A percentile compares a stretch with the other conserved stretches of the same genome.
Evolutionary conservation across 768 basidiomycete genomes (phyloP).

Genomic region (Amanita molliuscula): DNA sequence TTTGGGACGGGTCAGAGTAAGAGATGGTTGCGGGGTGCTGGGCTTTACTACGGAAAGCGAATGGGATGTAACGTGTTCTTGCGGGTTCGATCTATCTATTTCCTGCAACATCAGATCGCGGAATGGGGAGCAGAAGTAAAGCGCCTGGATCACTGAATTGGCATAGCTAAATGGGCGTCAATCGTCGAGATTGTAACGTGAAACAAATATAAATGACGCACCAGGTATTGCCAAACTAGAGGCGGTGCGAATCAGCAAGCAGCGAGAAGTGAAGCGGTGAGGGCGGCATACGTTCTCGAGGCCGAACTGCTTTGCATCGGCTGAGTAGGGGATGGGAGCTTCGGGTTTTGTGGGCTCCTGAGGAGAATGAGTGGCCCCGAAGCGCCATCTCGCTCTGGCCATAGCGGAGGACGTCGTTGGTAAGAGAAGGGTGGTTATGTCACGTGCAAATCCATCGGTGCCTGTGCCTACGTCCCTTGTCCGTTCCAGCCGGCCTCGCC

Average conservation of each 20-base stretch:
- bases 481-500: neutral
- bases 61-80: conserved; percentile 17
- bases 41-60: conserved; percentile 10
- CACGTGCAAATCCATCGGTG: neutral
- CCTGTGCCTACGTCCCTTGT: conserved; percentile 2
- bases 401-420: conserved; percentile 8
- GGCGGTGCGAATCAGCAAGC: conserved; percentile 6
- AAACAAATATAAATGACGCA: conserved; percentile 21
- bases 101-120: conserved; percentile 79
- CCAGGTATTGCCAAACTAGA: conserved; percentile 95
- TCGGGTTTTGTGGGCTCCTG: conserved; percentile 18
- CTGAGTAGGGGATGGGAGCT: conserved; percentile 31
- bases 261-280: neutral
- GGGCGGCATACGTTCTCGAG: conserved; percentile 78
- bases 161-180: conserved; percentile 58
- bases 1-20: conserved; percentile 39
- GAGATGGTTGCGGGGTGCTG: conserved; percentile 21
- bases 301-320: conserved; percentile 88
- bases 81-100: conserved; percentile 38
- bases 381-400: conserved; percentile 28
- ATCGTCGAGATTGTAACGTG: neutral
- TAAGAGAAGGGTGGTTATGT: neutral
- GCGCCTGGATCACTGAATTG: conserved; percentile 96
- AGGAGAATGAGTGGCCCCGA: conserved; percentile 14
- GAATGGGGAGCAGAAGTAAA: conserved; percentile 94